Base-by-base conservation (phyloP, 2,329 filamentous ascomycete genomes). In the Bipolaris sorokiniana region DNA sequence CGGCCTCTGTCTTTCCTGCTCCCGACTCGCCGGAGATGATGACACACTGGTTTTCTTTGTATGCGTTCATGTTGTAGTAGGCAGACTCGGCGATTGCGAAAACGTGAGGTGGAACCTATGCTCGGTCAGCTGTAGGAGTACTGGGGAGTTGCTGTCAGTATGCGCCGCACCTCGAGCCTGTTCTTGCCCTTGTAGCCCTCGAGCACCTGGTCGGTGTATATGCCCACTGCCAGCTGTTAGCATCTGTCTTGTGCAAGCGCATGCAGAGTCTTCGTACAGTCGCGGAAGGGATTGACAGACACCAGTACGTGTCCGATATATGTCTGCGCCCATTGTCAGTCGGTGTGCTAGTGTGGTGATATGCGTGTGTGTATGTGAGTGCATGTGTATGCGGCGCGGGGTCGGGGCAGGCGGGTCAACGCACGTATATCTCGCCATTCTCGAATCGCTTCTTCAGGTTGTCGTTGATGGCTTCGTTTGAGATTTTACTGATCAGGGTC, bases 11-110 rank as follows among this genome's bases (percentile, higher is more conserved):
- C 84, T 99, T 99, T 76, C 95, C 95, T 33, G 95, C 95, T 75
- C 95, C 95, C 2, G 95, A 98, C 80, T 99, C 95, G 75, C 95
- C 95, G 4, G 95, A 98, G 69, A 99, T 99, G 78, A 99, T 99
- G 67, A 99, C 94, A 80, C 95, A 98, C 78, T 99, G 95, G 81
- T 98, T 98, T 69, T 98, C 95, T 73, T 92, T 92, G 83, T 99
- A 99, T 45, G 93, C 94, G 78, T 98, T 98, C 95, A 99, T 98
- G 82, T 99, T 98, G 82, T 98, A 98, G 82, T 99, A 99, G 53
- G 93, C 79, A 7, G 94, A 90, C 79, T 99, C 95, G 74, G 95
- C 95, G 72, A 99, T 95, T 59, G 92, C 94, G 77, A 97, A 99
- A 67, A 99, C 95, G 78, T 99, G 95, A 7, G 95, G 95, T 26